Conservation (phyloP, 202 grass and related monocot species). For the Dendrocalamus latiflorus region DNA sequence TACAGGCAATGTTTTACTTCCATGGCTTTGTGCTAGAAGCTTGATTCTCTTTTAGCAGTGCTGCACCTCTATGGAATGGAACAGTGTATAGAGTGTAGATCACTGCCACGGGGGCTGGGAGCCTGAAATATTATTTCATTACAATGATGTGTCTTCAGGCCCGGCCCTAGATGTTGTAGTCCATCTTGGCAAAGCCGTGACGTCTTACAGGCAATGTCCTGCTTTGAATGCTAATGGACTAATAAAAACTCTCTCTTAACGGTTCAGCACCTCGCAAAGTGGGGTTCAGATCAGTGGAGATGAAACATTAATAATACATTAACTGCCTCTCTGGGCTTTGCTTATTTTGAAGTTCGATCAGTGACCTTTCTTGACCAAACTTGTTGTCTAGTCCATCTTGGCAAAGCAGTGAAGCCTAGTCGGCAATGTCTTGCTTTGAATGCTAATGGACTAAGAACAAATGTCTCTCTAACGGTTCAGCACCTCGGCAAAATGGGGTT, state of each 20-base stretch:
- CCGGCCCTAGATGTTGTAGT: background rate
- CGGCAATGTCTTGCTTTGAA: conserved; percentile 44
- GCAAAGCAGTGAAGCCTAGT: conserved; percentile 31
- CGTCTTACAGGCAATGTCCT: conserved; percentile 34
- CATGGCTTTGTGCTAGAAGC: background rate
- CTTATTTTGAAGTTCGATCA: background rate
- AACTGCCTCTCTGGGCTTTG: background rate
- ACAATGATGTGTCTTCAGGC: background rate
- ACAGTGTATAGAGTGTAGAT: background rate
- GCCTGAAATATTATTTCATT: background rate
- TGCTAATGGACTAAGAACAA: conserved; percentile 27
- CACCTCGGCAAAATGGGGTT: conserved; percentile 8
- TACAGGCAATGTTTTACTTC: too few relatives aligned
- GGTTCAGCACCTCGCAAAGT: conserved; percentile 17
- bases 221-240: conserved; percentile 87
- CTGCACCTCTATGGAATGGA: background rate
- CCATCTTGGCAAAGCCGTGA: conserved; percentile 50
- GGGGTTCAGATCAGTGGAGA: conserved; percentile 30
- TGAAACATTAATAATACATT: conserved; percentile 6
- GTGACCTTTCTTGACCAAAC: background rate
- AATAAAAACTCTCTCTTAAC: conserved; percentile 26
- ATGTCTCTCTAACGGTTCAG: conserved; percentile 29
- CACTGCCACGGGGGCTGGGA: background rate
- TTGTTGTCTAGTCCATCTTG: conserved; percentile 29
- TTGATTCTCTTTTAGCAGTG: background rate